Evolutionary conservation across 1,139 yeast genomes (phyloP).

Genomic region (Debaryomyces singareniensis): DNA sequence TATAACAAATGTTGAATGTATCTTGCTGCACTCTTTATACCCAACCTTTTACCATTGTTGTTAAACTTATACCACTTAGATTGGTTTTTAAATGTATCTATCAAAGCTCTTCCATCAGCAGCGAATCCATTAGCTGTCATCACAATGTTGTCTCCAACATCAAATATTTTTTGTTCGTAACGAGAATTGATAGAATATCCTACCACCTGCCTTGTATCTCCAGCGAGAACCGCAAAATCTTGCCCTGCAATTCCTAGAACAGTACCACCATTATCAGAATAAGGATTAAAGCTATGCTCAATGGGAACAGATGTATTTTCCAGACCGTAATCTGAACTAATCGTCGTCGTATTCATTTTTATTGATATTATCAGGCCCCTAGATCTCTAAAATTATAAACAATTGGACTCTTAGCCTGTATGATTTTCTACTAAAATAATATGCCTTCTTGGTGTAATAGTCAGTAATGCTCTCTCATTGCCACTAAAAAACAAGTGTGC

Average conservation of each 20-base stretch:
- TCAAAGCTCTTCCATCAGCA: conserved; percentile 87
- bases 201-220: conserved; percentile 93
- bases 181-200: conserved; percentile 94
- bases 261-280: conserved; percentile 96
- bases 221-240: conserved; percentile 94
- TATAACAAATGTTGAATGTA: conserved; percentile 85
- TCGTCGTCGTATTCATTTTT: conserved; percentile 24
- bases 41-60: conserved; percentile 64
- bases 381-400: no score
- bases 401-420: no score
- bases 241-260: conserved; percentile 96
- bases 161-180: conserved; percentile 84
- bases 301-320: conserved; percentile 58
- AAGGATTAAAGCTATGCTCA: conserved; percentile 93
- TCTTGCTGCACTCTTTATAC: conserved; percentile 76
- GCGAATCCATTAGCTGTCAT: conserved; percentile 95
- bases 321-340: conserved; percentile 56
- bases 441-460: no score
- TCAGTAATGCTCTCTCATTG: no score
- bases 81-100: conserved; percentile 68
- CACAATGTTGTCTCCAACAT: conserved; percentile 82
- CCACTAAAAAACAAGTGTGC: no score
- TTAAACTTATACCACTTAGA: conserved; percentile 93
- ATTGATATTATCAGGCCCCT: no score
- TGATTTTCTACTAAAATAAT: no score